Base-by-base conservation (phyloP, 805 yeast species). In the Sungouiella thailandica region DNA sequence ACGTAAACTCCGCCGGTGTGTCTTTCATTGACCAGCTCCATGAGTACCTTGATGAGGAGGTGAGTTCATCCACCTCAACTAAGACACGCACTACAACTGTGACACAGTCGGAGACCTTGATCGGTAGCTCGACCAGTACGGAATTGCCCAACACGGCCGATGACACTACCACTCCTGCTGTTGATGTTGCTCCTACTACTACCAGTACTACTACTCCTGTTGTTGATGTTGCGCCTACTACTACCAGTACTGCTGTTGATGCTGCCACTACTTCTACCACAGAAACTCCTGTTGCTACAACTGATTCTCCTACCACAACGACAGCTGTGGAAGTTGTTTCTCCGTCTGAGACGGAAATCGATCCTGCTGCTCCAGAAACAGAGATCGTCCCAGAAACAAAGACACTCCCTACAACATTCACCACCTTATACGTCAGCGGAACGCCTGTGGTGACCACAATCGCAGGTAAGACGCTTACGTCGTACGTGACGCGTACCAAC, bases 1-100 rank as follows among this genome's bases (percentile, higher is more conserved):
- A 74, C 43, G 33, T 31, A 17, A 64, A 69, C 34, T 26, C 29
- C 4, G 25, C 18, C 7, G 46, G 46, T 12, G 42, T 28, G 9
- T 29, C 36, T 2, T 43, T 23, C 25, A 33, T 37, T 32, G 28
- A 37, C 28, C 31, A 41, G 27, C 34, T 41, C 7, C 10, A 18
- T 22, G 26, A 23, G 20, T 33, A 28, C 28, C 9, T 26, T 16
- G 24, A 14, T 13, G 14, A 18, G 9, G 14, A 5, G 4, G 25
- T 11, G 11, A 26, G 10, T 2, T 4, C 17, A 2, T 8, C 36
- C 10, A 32, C 28, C n/a, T 22, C 40, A 16, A 13, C 36, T 16
- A 14, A 18, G 15, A 15, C 29, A 9, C 26, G 31, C 23, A 23
- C 19, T 9, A 28, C 39, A 17, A 34, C 31, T 4, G n/a, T 11